Evolutionary conservation across 2,329 filamentous ascomycete species (phyloP).

Genomic region (Lachnellula hyalina): DNA sequence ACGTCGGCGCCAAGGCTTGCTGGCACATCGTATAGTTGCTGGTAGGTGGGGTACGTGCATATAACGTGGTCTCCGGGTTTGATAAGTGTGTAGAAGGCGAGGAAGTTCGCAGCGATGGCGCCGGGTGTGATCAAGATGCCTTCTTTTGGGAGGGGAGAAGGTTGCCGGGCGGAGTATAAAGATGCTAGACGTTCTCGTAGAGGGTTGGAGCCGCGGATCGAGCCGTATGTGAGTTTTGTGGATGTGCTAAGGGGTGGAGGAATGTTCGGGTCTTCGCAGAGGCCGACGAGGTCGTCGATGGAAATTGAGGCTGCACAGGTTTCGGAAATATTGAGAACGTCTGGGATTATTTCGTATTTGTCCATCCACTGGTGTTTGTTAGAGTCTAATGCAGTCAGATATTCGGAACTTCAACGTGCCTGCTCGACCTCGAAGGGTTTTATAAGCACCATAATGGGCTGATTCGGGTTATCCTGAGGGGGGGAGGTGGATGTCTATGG

Average conservation of each 20-base stretch:
- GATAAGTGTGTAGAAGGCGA: conserved; percentile 69
- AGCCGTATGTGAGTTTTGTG: conserved; percentile 64
- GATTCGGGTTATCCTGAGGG: not conserved
- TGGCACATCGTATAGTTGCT: conserved; percentile 75
- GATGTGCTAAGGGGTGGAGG: conserved; percentile 45
- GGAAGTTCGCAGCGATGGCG: conserved; percentile 78
- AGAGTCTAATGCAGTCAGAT: not conserved
- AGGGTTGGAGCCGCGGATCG: conserved; percentile 61
- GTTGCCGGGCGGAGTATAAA: conserved; percentile 55
- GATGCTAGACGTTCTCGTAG: conserved; percentile 60
- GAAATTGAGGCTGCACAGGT: conserved; percentile 74
- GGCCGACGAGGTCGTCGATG: conserved; percentile 55
- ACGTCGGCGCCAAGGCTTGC: conserved; percentile 71
- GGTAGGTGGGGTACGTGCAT: conserved; percentile 82
- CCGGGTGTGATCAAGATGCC: conserved; percentile 73
- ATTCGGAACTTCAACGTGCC: conserved; percentile 36
- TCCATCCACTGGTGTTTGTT: conserved; percentile 52
- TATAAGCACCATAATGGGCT: conserved; percentile 49
- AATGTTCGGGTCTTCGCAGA: conserved; percentile 50
- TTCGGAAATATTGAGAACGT: conserved; percentile 67
- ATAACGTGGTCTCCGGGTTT: conserved; percentile 75
- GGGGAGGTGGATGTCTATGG: conserved; percentile 8
- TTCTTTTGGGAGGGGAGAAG: conserved; percentile 45
- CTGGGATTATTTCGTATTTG: conserved; percentile 50
- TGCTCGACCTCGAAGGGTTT: conserved; percentile 66